Conservation (phyloP, 306 rosid genomes). For the Mucuna pruriens region DNA sequence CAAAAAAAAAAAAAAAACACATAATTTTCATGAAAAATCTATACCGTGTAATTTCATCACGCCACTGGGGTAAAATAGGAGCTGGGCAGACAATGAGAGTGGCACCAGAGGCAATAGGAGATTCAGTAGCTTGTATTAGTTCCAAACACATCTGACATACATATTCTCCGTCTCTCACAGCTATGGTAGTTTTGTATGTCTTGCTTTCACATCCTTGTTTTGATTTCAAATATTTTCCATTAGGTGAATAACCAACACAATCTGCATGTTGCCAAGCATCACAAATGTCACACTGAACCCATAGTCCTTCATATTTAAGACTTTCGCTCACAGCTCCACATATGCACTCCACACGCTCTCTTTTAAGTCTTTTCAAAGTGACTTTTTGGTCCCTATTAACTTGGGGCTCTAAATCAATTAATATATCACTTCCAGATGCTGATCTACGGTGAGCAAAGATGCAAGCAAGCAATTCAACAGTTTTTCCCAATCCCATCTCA, state of each 20-base stretch:
- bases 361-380: slow-evolving; percentile 70
- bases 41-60: slow-evolving; percentile 84
- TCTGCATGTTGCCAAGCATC: slow-evolving; percentile 99
- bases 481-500: slow-evolving; percentile 98
- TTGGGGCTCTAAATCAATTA: slow-evolving; percentile 44
- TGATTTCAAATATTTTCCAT: slow-evolving; percentile 63
- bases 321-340: slow-evolving; percentile 94
- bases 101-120: slow-evolving; percentile 90
- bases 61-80: slow-evolving; percentile 93
- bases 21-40: slow-evolving; percentile 24
- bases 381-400: slow-evolving; percentile 40
- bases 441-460: slow-evolving; percentile 75
- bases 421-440: slow-evolving; percentile 54
- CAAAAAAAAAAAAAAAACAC: not conserved
- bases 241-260: slow-evolving; percentile 88
- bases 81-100: slow-evolving; percentile 97
- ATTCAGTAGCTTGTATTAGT: slow-evolving; percentile 74
- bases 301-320: slow-evolving; percentile 73
- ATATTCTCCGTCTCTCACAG: slow-evolving; percentile 72
- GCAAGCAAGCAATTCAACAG: slow-evolving; percentile 94
- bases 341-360: slow-evolving; percentile 85
- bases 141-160: slow-evolving; percentile 84
- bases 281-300: slow-evolving; percentile 98
- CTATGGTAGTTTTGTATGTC: slow-evolving; percentile 55
- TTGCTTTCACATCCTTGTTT: slow-evolving; percentile 57